Evolutionary conservation across 331 rosid species (phyloP), one percentile per base, ranked within the genome.

Genomic region (Acacia pycnantha): DNA sequence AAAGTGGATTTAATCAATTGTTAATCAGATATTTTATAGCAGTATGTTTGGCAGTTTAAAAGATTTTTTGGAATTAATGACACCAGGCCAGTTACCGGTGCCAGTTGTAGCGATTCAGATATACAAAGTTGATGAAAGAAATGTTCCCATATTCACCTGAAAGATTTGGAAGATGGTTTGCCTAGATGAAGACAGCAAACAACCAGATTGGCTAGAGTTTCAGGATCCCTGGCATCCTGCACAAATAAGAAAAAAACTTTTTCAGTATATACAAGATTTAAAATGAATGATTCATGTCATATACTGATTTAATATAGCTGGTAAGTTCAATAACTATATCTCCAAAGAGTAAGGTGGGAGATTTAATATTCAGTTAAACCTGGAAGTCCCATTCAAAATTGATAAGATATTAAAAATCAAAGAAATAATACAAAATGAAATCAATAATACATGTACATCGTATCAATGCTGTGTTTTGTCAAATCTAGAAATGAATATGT

Each of bases 141-240:
- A 51, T 37, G 79, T 47, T 10, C 2, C 29, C n/a, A 77, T 12
- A 64, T 58, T 46, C 86, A 95, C 99, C 99, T 94, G 92, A 94
- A 88, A 69, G 94, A 96, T 78, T 97, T 97, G 77, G 98, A 91
- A 83, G 99, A 88, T 64, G 97, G 79, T 78, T 96, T 96, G 56
- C 98, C 99, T 31, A 94, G 92, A 84, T 96, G 99, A 87, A 96
- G 99, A 87, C 89, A 89, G 86, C 98, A 94, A n/a, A 96, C 97
- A 77, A 94, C 92, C 37, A 94, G 86, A 85, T 96, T 96, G 84
- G 99, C 99, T 21, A 96, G 86, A 73, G 98, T 94, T 94, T 96
- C 99, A 35, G 99, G 99, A 85, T 96, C 99, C 88, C 92, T 94
- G 50, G 99, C 98, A 86, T 96, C 98, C 99, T 96, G 95, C 56